These are phyloP conservation scores for Oryza brachyantha DNA, from an alignment of 176 grass and related monocot species.

Conservation along the genomic window DNA sequence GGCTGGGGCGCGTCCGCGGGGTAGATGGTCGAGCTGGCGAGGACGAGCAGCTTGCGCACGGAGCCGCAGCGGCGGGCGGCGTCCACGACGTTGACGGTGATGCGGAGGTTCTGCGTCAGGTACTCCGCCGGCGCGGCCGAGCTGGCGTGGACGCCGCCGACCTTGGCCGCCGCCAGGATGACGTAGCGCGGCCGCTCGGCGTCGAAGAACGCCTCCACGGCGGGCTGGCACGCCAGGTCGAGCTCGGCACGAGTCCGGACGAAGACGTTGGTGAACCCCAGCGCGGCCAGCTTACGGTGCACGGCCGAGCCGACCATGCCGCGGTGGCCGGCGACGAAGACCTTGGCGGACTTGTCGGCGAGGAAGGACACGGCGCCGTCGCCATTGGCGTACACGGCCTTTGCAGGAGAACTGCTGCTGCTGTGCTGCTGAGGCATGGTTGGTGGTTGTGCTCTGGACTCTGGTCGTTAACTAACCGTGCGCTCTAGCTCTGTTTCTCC, in stretches of 20 bases:
- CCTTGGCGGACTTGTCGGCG: slow-evolving; percentile 39
- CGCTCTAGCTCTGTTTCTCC: too few relatives aligned
- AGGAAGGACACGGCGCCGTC: slow-evolving; percentile 28
- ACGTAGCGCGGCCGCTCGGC: slow-evolving; percentile 42
- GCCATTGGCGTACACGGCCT: not conserved
- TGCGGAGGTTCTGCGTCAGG: slow-evolving; percentile 42
- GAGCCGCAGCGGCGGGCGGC: slow-evolving; percentile 40
- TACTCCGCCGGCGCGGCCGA: slow-evolving; percentile 41
- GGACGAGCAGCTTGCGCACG: slow-evolving; percentile 50
- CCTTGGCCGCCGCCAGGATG: slow-evolving; percentile 54
- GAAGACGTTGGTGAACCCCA: slow-evolving; percentile 51
- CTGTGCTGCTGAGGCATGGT: not conserved
- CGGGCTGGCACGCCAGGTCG: slow-evolving; percentile 43
- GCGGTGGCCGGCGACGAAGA: slow-evolving; percentile 48
- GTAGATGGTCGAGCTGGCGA: slow-evolving; percentile 53
- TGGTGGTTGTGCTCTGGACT: not conserved
- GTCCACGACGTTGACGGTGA: slow-evolving; percentile 38
- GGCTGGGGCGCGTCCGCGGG: slow-evolving; percentile 45
- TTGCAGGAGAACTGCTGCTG: not conserved
- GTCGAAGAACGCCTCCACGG: slow-evolving; percentile 50
- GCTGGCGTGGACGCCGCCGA: slow-evolving; percentile 54
- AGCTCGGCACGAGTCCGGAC: slow-evolving; percentile 39
- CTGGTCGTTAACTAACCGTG: too few relatives aligned
- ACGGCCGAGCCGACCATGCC: slow-evolving; percentile 50
- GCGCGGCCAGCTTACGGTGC: slow-evolving; percentile 24